Evolutionary conservation across 768 basidiomycete genomes (phyloP).

Genomic region (Chalciporus piperatus): DNA sequence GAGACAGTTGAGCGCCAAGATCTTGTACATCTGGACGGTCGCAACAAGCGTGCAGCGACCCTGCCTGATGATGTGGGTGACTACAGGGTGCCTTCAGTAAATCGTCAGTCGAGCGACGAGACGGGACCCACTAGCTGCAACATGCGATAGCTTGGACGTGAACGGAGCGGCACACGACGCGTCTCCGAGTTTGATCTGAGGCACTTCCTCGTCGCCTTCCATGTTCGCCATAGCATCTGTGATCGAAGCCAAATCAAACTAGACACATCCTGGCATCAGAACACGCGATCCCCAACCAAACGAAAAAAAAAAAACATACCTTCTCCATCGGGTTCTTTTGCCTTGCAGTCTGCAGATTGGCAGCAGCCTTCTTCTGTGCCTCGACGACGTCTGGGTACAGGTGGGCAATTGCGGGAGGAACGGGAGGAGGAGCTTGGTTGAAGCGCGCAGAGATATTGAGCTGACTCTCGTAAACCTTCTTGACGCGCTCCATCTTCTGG

Average conservation of each 20-base stretch:
- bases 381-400: conserved; percentile 87
- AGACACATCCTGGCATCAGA: conserved; percentile 19
- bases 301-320: conserved; percentile 41
- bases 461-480: conserved; percentile 97
- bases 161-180: conserved; percentile 98
- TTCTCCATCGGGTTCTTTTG: conserved; percentile 89
- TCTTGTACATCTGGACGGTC: conserved; percentile 99
- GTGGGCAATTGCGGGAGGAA: conserved; percentile 84
- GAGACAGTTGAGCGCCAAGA: conserved; percentile 93
- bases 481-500: conserved; percentile 84
- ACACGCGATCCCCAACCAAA: neutral
- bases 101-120: neutral
- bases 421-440: conserved; percentile 90
- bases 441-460: conserved; percentile 87
- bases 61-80: conserved; percentile 96
- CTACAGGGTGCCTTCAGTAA: conserved; percentile 37
- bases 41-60: conserved; percentile 98
- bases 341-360: conserved; percentile 60
- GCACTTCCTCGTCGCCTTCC: conserved; percentile 93
- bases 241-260: conserved; percentile 79
- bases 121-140: conserved; percentile 78
- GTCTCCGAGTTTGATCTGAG: conserved; percentile 99
- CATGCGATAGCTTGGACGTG: conserved; percentile 97
- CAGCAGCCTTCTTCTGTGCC: conserved; percentile 79
- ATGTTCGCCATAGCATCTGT: conserved; percentile 87